A percentile compares a stretch with the other conserved stretches of the same genome.
These are phyloP conservation scores for Ophiostoma pallidulum DNA, from an alignment of 2,329 filamentous ascomycete species.

Conservation along the genomic window DNA sequence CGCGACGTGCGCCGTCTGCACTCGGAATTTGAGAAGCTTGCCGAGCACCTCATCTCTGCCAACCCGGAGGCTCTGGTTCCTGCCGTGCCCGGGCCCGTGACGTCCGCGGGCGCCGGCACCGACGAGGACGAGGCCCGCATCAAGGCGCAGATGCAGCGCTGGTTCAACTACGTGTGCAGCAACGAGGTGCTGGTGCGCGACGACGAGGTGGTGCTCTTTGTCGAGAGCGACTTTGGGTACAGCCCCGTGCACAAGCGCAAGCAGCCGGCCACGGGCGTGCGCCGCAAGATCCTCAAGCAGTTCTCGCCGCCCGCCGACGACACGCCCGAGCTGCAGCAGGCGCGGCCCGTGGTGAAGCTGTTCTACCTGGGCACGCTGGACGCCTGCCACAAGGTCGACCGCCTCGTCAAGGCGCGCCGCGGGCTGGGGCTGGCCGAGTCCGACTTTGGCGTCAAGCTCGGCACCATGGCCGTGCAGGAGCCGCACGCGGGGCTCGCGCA, in stretches of 20 bases:
- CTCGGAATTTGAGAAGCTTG: constrained; percentile 93
- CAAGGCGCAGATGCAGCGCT: constrained; percentile 82
- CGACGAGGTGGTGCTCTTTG: constrained; percentile 94
- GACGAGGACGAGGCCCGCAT: constrained; percentile 90
- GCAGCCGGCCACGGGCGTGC: constrained; percentile 91
- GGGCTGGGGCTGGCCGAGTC: constrained; percentile 86
- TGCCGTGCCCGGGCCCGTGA: constrained; percentile 87
- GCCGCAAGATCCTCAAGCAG: constrained; percentile 93
- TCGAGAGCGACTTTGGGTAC: constrained; percentile 98
- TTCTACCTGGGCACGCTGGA: constrained; percentile 97
- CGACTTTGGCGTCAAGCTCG: constrained; percentile 85
- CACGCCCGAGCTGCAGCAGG: constrained; percentile 85
- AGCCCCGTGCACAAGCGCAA: constrained; percentile 92
- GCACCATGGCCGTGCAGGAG: constrained; percentile 80
- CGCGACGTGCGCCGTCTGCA: constrained; percentile 93
- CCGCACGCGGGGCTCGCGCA: constrained; percentile 78
- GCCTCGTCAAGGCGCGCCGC: constrained; percentile 82
- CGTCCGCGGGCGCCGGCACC: constrained; percentile 87
- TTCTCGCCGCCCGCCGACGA: constrained; percentile 97
- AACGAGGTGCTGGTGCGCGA: constrained; percentile 91
- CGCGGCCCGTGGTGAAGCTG: constrained; percentile 82
- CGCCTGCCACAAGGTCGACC: constrained; percentile 92
- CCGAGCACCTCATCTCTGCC: constrained; percentile 90
- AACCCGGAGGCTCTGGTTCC: constrained; percentile 94
- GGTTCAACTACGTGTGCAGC: constrained; percentile 87